Percentiles rank a stretch among this genome's conserved stretches.
Conservation (phyloP, 1,284 basidiomycete genomes). For the Wallemia ichthyophaga region DNA sequence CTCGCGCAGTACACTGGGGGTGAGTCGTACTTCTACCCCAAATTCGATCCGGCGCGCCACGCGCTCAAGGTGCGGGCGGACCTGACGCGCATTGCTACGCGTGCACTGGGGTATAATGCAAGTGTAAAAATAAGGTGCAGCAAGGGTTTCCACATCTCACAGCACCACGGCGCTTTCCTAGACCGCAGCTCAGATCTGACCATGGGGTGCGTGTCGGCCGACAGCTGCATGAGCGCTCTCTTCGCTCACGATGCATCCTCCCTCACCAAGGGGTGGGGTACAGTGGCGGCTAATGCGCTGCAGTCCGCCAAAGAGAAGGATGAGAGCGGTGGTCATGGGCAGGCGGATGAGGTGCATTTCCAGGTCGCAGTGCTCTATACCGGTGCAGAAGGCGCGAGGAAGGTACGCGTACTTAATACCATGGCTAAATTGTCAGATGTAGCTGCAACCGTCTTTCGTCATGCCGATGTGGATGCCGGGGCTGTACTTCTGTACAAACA, state of each 20-base stretch:
- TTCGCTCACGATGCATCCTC: conserved; percentile 27
- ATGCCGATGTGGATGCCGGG: conserved; percentile 66
- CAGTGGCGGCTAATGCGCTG: conserved; percentile 17
- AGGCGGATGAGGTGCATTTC: conserved; percentile 16
- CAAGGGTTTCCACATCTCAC: conserved; percentile 41
- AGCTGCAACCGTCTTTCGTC: conserved; percentile 72
- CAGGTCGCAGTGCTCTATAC: conserved; percentile 87
- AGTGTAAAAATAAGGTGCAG: conserved; percentile 60
- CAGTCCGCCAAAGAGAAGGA: neutral
- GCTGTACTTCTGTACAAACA: conserved; percentile 47
- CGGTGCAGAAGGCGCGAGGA: conserved; percentile 38
- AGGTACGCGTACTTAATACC: conserved; percentile 63
- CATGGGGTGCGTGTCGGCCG: conserved; percentile 48
- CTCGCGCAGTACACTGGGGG: conserved; percentile 60
- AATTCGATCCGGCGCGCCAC: conserved; percentile 47
- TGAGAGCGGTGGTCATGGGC: neutral
- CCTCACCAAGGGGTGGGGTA: conserved; percentile 45
- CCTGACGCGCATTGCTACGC: conserved; percentile 33
- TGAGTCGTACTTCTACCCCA: conserved; percentile 71
- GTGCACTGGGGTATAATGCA: conserved; percentile 53
- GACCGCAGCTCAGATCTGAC: conserved; percentile 45
- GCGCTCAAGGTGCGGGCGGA: conserved; percentile 36
- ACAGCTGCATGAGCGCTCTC: conserved; percentile 40
- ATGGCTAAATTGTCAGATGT: conserved; percentile 49
- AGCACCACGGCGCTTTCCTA: conserved; percentile 54